These are phyloP conservation scores for Ascochyta viciae-villosae DNA, from an alignment of 2,329 filamentous ascomycete species.

Conservation along the genomic window DNA sequence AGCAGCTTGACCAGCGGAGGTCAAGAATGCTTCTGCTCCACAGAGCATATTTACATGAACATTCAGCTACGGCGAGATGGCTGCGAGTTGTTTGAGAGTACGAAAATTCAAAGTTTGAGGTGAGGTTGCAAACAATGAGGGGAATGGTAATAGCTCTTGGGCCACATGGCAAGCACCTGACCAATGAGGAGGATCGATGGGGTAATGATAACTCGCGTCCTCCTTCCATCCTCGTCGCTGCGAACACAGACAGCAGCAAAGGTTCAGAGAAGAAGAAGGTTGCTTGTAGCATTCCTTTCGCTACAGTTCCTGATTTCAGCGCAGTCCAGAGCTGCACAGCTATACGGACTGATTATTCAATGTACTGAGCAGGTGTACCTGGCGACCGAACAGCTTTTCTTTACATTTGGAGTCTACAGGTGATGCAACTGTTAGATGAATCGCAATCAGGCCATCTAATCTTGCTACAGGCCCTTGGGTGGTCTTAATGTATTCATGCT, in stretches of 20 bases:
- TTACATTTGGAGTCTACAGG: no score
- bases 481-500: no score
- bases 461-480: no score
- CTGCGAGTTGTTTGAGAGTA: not conserved
- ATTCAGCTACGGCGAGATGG: not conserved
- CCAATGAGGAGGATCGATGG: constrained; percentile 18
- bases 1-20: not conserved
- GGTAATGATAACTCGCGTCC: constrained; percentile 17
- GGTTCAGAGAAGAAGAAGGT: not conserved
- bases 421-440: no score
- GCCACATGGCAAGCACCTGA: constrained; percentile 14
- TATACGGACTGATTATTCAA: no score
- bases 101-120: not conserved
- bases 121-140: constrained; percentile 14
- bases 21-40: not conserved
- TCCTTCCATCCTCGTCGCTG: constrained; percentile 6
- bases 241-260: not conserved
- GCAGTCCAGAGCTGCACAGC: not conserved
- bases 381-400: no score
- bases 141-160: constrained; percentile 14
- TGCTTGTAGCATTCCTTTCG: not conserved
- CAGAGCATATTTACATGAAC: no score
- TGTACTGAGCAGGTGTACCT: no score
- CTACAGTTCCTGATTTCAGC: not conserved
- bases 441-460: no score